Evolutionary conservation across 1,139 yeast species (phyloP).

Genomic region (Suhomyces anneliseae): DNA sequence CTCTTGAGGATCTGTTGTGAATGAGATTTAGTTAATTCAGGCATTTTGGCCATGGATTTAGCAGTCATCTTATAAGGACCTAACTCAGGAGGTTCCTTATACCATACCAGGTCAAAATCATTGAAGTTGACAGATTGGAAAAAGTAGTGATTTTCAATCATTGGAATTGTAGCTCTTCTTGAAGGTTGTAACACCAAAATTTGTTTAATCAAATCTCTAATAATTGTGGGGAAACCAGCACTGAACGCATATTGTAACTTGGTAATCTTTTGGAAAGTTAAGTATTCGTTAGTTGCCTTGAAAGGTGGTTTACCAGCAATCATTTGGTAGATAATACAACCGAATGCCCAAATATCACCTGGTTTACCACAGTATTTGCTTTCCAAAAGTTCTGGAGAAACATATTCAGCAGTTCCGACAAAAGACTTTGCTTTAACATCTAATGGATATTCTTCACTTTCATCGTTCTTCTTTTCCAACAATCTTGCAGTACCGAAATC

Average conservation of each 20-base stretch:
- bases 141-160: slow-evolving; percentile 60
- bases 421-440: slow-evolving; percentile 64
- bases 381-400: slow-evolving; percentile 72
- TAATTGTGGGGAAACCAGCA: slow-evolving; percentile 47
- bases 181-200: slow-evolving; percentile 48
- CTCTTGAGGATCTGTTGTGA: slow-evolving; percentile 17
- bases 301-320: slow-evolving; percentile 79
- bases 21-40: slow-evolving; percentile 36
- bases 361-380: slow-evolving; percentile 71
- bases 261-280: slow-evolving; percentile 68
- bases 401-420: slow-evolving; percentile 85
- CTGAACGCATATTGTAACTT: slow-evolving; percentile 67
- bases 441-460: slow-evolving; percentile 41
- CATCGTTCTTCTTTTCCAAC: slow-evolving; percentile 45
- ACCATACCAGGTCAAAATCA: slow-evolving; percentile 68
- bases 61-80: slow-evolving; percentile 64
- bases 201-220: slow-evolving; percentile 50
- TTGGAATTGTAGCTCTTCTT: slow-evolving; percentile 38
- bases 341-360: slow-evolving; percentile 82
- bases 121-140: slow-evolving; percentile 68
- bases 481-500: slow-evolving; percentile 81
- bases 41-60: slow-evolving; percentile 56
- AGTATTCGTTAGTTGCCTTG: slow-evolving; percentile 72
- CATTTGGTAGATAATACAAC: slow-evolving; percentile 76
- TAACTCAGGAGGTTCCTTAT: slow-evolving; percentile 66